Evolutionary conservation across 352 stramenopile species (phyloP).

Genomic region (Phytophthora fragariaefolia): DNA sequence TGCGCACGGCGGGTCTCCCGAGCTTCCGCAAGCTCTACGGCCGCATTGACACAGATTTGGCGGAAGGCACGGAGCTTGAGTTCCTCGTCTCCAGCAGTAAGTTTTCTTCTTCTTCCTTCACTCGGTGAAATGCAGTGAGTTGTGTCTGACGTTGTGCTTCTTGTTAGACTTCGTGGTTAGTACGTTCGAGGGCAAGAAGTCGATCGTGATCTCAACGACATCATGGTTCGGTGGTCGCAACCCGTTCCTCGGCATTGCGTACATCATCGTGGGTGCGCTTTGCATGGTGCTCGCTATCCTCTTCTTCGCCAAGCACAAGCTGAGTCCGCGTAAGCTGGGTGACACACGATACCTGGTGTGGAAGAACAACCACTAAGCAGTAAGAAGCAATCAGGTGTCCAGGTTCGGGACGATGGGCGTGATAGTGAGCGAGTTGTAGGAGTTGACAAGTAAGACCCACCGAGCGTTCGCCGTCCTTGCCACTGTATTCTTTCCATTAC

Average conservation of each 20-base stretch:
- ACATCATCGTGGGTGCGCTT: constrained; percentile 95
- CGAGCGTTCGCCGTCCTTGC: constrained; percentile 22
- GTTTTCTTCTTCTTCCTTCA: constrained; percentile 28
- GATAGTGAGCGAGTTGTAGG: constrained; percentile 21
- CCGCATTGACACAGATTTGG: constrained; percentile 94
- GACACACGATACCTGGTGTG: constrained; percentile 96
- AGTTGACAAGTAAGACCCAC: constrained; percentile 30
- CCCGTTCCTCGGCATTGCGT: constrained; percentile 95
- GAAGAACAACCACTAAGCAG: constrained; percentile 94
- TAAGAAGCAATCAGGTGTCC: constrained; percentile 10
- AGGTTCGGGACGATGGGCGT: constrained; percentile 15
- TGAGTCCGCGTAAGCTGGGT: constrained; percentile 94
- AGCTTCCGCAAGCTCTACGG: constrained; percentile 99
- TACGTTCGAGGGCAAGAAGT: constrained; percentile 96
- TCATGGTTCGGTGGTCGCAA: constrained; percentile 98
- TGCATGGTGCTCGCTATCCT: constrained; percentile 94
- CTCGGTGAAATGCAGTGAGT: background rate
- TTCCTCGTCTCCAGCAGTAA: constrained; percentile 94
- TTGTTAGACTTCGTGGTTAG: constrained; percentile 95
- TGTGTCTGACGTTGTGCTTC: constrained; percentile 2
- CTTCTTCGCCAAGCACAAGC: constrained; percentile 97
- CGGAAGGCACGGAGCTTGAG: constrained; percentile 87
- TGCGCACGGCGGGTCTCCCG: constrained; percentile 97
- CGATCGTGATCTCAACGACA: constrained; percentile 96
- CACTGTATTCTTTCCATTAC: constrained; percentile 39